Evolutionary conservation across 2,329 filamentous ascomycete genomes (phyloP), one percentile per base, ranked within the genome.

Genomic region (Fusarium irregulare): DNA sequence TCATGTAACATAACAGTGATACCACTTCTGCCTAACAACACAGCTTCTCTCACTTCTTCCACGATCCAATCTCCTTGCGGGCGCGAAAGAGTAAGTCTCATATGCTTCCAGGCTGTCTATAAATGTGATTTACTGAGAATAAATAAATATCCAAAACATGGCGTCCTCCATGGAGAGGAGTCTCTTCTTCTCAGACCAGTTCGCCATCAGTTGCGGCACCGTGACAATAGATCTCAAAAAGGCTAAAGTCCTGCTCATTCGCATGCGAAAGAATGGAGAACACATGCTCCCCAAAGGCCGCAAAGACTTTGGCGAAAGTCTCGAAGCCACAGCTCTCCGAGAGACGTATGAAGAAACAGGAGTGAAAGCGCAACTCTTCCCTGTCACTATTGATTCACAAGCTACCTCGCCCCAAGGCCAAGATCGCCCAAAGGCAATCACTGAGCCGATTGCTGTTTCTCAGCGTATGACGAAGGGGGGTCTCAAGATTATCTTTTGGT

Each of bases 401-500:
- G 62, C 62, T 3, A 58, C 51, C 9, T 14, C 34, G 2, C 2
- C 12, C 4, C 40, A 37, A 12, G 20, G 8, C 9, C 16, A 21
- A 4, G 34, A 32, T 7, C 53, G 30, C 3, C 62, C 47, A 2
- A 40, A 13, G 12, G 9, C 20, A 2, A 40, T 64, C 11, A 54
- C 32, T 9, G 62, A 65, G 9, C 62, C 62, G 2, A 53, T 65
- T 16, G 51, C 59, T 0, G 23, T 65, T 16, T 48, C 59, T 40
- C 62, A 64, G n/a, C 62, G 62, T 6, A 20, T 18, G 27, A 42
- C 47, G 1, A 11, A 48, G 0, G 51, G 42, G 0, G 21, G 30
- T 8, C 42, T 63, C 6, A 65, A 65, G 41, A 49, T 65, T 11
- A 65, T 65, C 3, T 65, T 65, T 8, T 65, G 62, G 62, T 65